Evolutionary conservation across 257 asterid genomes (phyloP).

Genomic region (Ehretia macrophylla): DNA sequence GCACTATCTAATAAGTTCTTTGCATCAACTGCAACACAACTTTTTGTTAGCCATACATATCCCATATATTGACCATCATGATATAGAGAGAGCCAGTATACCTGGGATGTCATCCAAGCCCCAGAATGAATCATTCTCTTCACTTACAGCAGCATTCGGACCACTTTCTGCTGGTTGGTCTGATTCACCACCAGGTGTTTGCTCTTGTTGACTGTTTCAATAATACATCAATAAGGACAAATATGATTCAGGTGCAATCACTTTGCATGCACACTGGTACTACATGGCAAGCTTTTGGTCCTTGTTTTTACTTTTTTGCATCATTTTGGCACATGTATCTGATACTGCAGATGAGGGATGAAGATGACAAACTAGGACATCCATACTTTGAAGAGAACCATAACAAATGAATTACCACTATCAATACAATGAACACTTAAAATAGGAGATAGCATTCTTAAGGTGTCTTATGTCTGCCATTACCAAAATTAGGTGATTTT

Average conservation of each 20-base stretch:
- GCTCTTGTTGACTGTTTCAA: slow-evolving; percentile 56
- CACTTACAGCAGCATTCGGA: slow-evolving; percentile 36
- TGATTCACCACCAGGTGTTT: slow-evolving; percentile 37
- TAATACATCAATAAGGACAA: background rate
- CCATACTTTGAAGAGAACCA: too few relatives aligned
- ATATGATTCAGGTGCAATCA: background rate
- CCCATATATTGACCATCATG: slow-evolving; percentile 6
- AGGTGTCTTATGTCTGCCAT: too few relatives aligned
- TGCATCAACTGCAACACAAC: slow-evolving; percentile 58
- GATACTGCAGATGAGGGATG: too few relatives aligned
- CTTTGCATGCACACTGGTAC: background rate
- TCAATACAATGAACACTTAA: too few relatives aligned
- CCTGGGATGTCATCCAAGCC: slow-evolving; percentile 78
- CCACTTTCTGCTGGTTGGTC: slow-evolving; percentile 33
- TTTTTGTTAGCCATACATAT: slow-evolving; percentile 16
- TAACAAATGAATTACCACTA: too few relatives aligned
- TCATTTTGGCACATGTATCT: too few relatives aligned
- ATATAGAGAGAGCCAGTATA: slow-evolving; percentile 28
- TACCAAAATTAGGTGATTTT: too few relatives aligned
- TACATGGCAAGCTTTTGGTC: too few relatives aligned
- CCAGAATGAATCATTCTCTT: slow-evolving; percentile 67
- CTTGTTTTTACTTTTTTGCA: too few relatives aligned
- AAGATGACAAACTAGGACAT: too few relatives aligned
- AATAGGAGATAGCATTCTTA: too few relatives aligned
- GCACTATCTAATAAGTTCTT: slow-evolving; percentile 56